These are phyloP conservation scores for Pleurotus salmoneostramineus DNA, from an alignment of 768 basidiomycete species.

Conservation along the genomic window DNA sequence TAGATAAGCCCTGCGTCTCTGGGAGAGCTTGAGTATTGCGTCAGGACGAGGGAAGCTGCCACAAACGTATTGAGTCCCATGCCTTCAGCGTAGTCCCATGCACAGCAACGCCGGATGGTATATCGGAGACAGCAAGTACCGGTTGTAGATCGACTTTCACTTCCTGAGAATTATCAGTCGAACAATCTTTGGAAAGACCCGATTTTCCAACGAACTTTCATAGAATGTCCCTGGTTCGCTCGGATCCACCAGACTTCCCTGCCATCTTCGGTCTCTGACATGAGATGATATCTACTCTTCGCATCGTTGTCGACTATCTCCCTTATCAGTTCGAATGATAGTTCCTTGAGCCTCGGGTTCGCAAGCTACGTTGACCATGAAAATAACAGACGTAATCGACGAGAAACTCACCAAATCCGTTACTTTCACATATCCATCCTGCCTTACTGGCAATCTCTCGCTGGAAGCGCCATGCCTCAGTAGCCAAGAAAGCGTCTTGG, in stretches of 20 bases:
- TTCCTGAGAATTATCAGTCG: slow-evolving; percentile 34
- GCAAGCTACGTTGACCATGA: slow-evolving; percentile 48
- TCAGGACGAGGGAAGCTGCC: neutral
- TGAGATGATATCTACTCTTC: slow-evolving; percentile 63
- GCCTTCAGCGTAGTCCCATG: slow-evolving; percentile 73
- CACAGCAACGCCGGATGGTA: slow-evolving; percentile 69
- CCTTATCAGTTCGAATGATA: slow-evolving; percentile 53
- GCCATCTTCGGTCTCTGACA: slow-evolving; percentile 43
- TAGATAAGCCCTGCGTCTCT: slow-evolving; percentile 73
- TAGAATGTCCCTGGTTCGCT: slow-evolving; percentile 88
- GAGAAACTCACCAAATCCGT: slow-evolving; percentile 69
- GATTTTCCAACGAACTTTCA: slow-evolving; percentile 48
- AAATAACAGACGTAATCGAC: neutral
- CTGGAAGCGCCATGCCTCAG: slow-evolving; percentile 86
- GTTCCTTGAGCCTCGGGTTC: slow-evolving; percentile 59
- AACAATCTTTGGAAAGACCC: neutral
- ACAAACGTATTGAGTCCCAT: slow-evolving; percentile 69
- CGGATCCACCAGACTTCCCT: slow-evolving; percentile 72
- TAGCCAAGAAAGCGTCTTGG: slow-evolving; percentile 87
- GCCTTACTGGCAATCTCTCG: slow-evolving; percentile 70
- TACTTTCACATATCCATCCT: slow-evolving; percentile 84
- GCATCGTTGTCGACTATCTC: slow-evolving; percentile 63
- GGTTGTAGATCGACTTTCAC: slow-evolving; percentile 66
- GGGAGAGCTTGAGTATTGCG: neutral
- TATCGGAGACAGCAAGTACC: slow-evolving; percentile 52